A percentile compares a stretch with the other conserved stretches of the same genome.
phyloP scores from a whole-genome alignment of 2,329 filamentous ascomycete genomes.

The Orbilia blumenaviensis region DNA sequence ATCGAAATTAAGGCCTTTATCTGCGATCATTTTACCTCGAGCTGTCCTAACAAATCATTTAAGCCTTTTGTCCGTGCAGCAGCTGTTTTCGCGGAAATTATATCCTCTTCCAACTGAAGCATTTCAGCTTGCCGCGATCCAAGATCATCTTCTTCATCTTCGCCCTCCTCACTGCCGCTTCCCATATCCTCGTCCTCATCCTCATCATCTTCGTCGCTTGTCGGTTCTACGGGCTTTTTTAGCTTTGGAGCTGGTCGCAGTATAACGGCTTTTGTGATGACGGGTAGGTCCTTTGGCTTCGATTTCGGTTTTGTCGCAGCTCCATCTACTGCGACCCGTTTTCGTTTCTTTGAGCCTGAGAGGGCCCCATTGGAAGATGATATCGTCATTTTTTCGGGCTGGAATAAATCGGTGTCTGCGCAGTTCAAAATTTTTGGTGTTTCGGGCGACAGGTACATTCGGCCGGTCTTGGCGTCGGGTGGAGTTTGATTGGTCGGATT shows the following conservation, averaged over 20 bases:
- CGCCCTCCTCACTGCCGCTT: constrained; percentile 29
- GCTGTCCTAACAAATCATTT: constrained; percentile 68
- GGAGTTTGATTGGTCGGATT: constrained; percentile 48
- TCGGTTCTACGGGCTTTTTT: constrained; percentile 7
- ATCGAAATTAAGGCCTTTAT: neutral
- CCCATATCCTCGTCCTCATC: constrained; percentile 29
- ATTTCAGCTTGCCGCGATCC: constrained; percentile 69
- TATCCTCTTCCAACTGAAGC: constrained; percentile 78
- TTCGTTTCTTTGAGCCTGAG: constrained; percentile 47
- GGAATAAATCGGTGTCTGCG: neutral
- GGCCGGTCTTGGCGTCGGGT: constrained; percentile 38
- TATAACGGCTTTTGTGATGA: constrained; percentile 48
- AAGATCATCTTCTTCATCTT: constrained; percentile 15
- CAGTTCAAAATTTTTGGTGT: constrained; percentile 39
- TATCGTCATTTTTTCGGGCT: constrained; percentile 40
- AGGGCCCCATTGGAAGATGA: constrained; percentile 20
- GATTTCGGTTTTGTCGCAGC: constrained; percentile 20
- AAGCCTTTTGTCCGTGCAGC: constrained; percentile 75
- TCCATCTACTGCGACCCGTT: constrained; percentile 43
- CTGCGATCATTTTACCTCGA: constrained; percentile 61
- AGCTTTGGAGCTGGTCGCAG: constrained; percentile 35
- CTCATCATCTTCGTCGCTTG: constrained; percentile 33
- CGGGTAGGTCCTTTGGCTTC: constrained; percentile 31
- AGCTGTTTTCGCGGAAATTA: constrained; percentile 92
- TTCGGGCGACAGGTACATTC: constrained; percentile 33